These are phyloP conservation scores for Fusarium sp. DNA, from an alignment of 2,329 filamentous ascomycete genomes.

Conservation along the genomic window DNA sequence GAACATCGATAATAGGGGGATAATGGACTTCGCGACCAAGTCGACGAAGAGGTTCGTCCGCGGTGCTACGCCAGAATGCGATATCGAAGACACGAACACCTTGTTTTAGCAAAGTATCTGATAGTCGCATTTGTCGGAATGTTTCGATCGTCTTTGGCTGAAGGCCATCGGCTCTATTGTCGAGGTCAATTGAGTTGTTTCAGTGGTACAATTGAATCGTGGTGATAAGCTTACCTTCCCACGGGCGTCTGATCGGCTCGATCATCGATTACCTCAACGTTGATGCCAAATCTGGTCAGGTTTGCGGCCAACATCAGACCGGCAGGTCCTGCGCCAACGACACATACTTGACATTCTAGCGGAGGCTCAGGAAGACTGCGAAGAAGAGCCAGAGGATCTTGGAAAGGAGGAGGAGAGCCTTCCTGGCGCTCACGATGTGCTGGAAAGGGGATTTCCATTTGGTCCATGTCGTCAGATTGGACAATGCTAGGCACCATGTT, in stretches of 20 bases:
- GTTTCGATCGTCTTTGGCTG: slow-evolving; percentile 84
- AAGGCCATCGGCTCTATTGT: slow-evolving; percentile 69
- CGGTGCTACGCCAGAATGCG: slow-evolving; percentile 71
- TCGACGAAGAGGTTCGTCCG: slow-evolving; percentile 62
- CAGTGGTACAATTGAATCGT: background rate
- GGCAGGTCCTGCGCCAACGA: slow-evolving; percentile 64
- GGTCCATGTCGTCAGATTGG: slow-evolving; percentile 42
- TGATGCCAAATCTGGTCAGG: slow-evolving; percentile 71
- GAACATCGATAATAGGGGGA: slow-evolving; percentile 65
- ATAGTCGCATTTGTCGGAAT: slow-evolving; percentile 75
- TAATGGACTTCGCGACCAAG: slow-evolving; percentile 74
- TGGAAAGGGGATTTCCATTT: slow-evolving; percentile 38
- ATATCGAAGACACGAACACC: slow-evolving; percentile 79
- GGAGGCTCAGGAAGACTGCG: slow-evolving; percentile 58
- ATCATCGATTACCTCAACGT: slow-evolving; percentile 72
- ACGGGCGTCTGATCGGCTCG: slow-evolving; percentile 72
- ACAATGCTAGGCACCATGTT: slow-evolving; percentile 47
- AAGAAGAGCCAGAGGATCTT: slow-evolving; percentile 58
- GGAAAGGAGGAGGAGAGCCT: slow-evolving; percentile 45
- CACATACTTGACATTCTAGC: slow-evolving; percentile 56
- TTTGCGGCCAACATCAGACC: slow-evolving; percentile 63
- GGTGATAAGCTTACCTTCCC: slow-evolving; percentile 55
- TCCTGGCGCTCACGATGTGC: slow-evolving; percentile 41
- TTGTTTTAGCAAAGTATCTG: slow-evolving; percentile 70
- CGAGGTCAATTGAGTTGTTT: slow-evolving; percentile 26